These are phyloP conservation scores for Paratrypanosoma confusum DNA, from an alignment of 208 protist species.

Conservation along the genomic window DNA sequence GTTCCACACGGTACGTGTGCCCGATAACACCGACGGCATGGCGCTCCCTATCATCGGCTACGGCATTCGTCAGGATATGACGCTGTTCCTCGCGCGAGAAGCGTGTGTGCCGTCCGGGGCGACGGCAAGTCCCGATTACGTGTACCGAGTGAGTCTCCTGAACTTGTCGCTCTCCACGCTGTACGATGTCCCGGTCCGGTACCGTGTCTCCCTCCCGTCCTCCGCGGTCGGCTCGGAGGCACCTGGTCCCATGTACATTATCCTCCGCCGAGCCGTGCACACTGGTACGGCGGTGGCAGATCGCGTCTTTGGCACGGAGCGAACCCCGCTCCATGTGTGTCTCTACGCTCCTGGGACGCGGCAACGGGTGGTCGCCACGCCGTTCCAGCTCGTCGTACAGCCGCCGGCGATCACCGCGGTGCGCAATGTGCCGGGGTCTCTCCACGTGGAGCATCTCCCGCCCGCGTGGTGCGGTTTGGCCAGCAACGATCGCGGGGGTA, in stretches of 20 bases:
- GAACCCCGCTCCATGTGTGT: slow-evolving; percentile 35
- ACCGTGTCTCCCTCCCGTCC: slow-evolving; percentile 9
- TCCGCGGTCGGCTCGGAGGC: background rate
- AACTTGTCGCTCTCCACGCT: slow-evolving; percentile 43
- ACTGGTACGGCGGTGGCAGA: slow-evolving; percentile 20
- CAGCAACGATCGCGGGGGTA: too few relatives aligned
- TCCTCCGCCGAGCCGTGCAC: slow-evolving; percentile 21
- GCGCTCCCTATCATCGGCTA: slow-evolving; percentile 51
- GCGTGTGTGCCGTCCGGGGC: slow-evolving; percentile 13
- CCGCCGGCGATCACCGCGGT: slow-evolving; percentile 28
- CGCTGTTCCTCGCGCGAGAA: slow-evolving; percentile 32
- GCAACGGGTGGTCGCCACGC: slow-evolving; percentile 26
- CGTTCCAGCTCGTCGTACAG: slow-evolving; percentile 42
- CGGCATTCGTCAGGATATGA: slow-evolving; percentile 45
- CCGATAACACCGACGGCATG: slow-evolving; percentile 36
- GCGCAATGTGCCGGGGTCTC: slow-evolving; percentile 24
- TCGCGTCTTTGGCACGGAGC: slow-evolving; percentile 19
- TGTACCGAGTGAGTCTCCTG: slow-evolving; percentile 23
- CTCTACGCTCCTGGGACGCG: slow-evolving; percentile 50
- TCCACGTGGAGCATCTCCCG: too few relatives aligned
- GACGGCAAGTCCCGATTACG: slow-evolving; percentile 2
- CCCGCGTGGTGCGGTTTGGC: too few relatives aligned
- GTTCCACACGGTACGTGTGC: slow-evolving; percentile 13
- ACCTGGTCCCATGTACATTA: slow-evolving; percentile 17
- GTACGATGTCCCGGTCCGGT: slow-evolving; percentile 52